Conservation (phyloP, 23 red algal genomes). For the Gracilariopsis chorda region DNA sequence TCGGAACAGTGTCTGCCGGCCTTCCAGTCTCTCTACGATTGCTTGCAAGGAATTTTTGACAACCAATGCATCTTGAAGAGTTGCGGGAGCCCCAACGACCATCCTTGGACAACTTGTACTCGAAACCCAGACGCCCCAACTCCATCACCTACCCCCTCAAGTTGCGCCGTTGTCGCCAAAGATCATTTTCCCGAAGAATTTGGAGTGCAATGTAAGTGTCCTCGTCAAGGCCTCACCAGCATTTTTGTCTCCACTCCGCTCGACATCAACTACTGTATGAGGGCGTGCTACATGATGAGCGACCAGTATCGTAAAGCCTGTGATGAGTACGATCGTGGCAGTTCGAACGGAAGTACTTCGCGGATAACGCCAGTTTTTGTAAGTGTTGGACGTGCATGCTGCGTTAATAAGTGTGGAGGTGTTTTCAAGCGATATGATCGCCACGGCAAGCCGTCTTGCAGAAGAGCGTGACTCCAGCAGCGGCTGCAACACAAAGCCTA, state of each 20-base stretch:
- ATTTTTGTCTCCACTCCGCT: background rate
- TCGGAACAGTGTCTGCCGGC: background rate
- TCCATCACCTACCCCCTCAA: background rate
- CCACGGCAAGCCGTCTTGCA: background rate
- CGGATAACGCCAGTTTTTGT: background rate
- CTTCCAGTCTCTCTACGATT: background rate
- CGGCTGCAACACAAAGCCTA: too few relatives aligned
- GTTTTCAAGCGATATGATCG: background rate
- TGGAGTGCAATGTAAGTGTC: background rate
- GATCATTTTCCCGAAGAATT: background rate
- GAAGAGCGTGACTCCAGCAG: background rate
- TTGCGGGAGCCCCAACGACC: background rate
- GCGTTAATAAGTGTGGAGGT: background rate
- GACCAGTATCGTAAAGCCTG: background rate
- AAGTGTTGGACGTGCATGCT: background rate
- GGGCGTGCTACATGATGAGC: slow-evolving; percentile 21
- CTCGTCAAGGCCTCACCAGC: background rate
- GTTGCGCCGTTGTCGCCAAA: background rate
- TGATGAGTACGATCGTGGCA: background rate
- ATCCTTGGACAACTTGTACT: slow-evolving; percentile 8
- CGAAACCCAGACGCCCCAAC: background rate
- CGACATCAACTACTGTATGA: background rate
- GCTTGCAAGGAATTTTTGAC: background rate
- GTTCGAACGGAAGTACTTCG: background rate
- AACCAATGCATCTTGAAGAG: slow-evolving; percentile 11